These are phyloP conservation scores for Scenedesmus sp. DNA, from an alignment of 163 green algal species.

Conservation along the genomic window DNA sequence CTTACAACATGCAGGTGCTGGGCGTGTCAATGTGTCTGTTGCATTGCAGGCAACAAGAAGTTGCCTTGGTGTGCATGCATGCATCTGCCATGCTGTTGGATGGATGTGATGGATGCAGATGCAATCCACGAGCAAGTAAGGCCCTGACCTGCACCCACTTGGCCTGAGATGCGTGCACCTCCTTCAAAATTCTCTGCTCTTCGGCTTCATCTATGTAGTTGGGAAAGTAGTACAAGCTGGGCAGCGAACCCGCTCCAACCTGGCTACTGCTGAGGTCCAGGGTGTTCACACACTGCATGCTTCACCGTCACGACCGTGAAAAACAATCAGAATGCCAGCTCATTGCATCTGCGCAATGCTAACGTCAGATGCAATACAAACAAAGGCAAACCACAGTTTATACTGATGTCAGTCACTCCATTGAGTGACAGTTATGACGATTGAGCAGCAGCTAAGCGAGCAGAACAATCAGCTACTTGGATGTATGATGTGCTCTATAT, in stretches of 20 bases:
- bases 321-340: background rate
- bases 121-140: background rate
- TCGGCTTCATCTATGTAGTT: conserved; percentile 64
- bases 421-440: background rate
- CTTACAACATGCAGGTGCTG: too few species aligned
- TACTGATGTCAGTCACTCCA: background rate
- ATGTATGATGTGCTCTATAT: too few species aligned
- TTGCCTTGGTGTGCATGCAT: background rate
- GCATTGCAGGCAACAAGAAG: background rate
- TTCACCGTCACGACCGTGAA: background rate
- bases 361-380: background rate
- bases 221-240: conserved; percentile 51
- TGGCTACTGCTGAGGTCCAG: conserved; percentile 2
- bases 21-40: too few species aligned
- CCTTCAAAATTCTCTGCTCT: conserved; percentile 58
- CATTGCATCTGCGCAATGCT: background rate
- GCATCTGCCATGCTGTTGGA: background rate
- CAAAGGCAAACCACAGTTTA: background rate
- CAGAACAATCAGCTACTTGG: too few species aligned
- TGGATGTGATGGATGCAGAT: background rate
- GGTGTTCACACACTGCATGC: background rate
- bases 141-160: conserved; percentile 68
- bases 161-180: conserved; percentile 51
- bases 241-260: background rate
- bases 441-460: background rate